Percentiles rank a stretch among this genome's conserved stretches.
These are phyloP conservation scores for Plicaturopsis crispa DNA, from an alignment of 768 basidiomycete genomes.

Conservation along the genomic window DNA sequence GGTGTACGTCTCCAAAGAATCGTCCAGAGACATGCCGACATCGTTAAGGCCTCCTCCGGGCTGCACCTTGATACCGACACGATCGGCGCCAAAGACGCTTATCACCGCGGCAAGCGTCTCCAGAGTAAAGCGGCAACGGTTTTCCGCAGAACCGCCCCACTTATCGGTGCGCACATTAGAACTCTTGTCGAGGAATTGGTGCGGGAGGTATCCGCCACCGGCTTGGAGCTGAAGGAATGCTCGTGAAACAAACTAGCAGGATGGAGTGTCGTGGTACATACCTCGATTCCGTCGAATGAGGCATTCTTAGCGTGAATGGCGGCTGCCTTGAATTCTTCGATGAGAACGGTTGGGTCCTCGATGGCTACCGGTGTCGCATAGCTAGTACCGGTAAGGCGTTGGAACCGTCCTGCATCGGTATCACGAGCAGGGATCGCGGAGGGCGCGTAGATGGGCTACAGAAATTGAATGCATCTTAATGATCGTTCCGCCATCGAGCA, in stretches of 20 bases:
- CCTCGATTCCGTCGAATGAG: slow-evolving; percentile 31
- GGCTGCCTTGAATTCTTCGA: slow-evolving; percentile 22
- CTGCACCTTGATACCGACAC: slow-evolving; percentile 23
- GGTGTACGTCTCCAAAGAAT: slow-evolving; percentile 17
- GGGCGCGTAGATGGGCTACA: slow-evolving; percentile 19
- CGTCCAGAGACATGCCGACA: slow-evolving; percentile 20
- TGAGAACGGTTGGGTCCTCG: slow-evolving; percentile 21
- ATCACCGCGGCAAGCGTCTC: slow-evolving; percentile 25
- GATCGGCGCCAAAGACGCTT: slow-evolving; percentile 26
- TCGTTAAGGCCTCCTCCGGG: slow-evolving; percentile 28
- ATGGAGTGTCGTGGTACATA: slow-evolving; percentile 3
- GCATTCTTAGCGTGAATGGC: slow-evolving; percentile 25
- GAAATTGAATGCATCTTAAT: slow-evolving; percentile 6
- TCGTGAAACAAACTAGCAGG: no score
- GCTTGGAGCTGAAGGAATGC: slow-evolving; percentile 13
- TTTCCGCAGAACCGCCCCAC: slow-evolving; percentile 37
- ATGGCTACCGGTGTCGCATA: slow-evolving; percentile 23
- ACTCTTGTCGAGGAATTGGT: slow-evolving; percentile 27
- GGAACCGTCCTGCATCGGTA: no score
- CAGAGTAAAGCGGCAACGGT: slow-evolving; percentile 31
- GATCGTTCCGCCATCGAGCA: slow-evolving; percentile 18
- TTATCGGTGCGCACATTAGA: slow-evolving; percentile 31
- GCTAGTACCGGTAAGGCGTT: background rate
- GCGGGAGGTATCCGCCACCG: slow-evolving; percentile 25
- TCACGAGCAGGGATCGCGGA: slow-evolving; percentile 20